Evolutionary conservation across 73 alveolate genomes (phyloP), one percentile per base, ranked within the genome.

Genomic region (Paramecium tetraurelia): DNA sequence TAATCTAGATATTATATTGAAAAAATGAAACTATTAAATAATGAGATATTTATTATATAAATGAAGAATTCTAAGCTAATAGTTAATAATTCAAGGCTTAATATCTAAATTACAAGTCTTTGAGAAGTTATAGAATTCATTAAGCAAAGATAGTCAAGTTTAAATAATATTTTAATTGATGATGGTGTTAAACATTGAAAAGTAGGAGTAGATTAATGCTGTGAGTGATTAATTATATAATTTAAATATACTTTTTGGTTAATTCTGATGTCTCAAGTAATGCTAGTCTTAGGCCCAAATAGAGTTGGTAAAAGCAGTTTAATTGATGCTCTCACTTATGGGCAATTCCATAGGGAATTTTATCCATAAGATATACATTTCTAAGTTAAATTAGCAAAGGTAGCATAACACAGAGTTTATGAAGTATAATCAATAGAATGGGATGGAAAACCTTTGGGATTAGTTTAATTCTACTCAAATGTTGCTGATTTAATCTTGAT

Each of bases 401-500:
- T 75, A 36, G 58, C 58, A 36, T 75, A 29, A 44, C 87, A 75
- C 24, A 75, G 59, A 18, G 87, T 75, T 14, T 75, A 75, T 36
- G 87, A 75, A 35, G 87, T 75, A 36, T 75, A 75, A 44, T 29
- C 87, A 40, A 75, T 75, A 36, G 87, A 75, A 36, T 75, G 87
- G 87, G 57, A 36, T 75, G 59, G 85, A 14, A 68, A 68, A 35
- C 85, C 85, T 31, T 68, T 68, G 21, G 85, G 85, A 33, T 22
- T 68, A 68, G 85, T 68, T 68, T 29, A 68, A 68, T 68, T 68
- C 27, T 68, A 68, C 27, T 29, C 85, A 33, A 35, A 29, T 68
- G 85, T 68, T 31, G 85, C 85, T 21, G 85, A 68, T 68, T 35
- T 68, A 68, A 35, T 68, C 22, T 68, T 68, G 41, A 68, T 68